Percentiles rank a stretch among this genome's conserved stretches.
Conservation (phyloP, 2,329 filamentous ascomycete species). For the Aspergillus puulaauensis region DNA sequence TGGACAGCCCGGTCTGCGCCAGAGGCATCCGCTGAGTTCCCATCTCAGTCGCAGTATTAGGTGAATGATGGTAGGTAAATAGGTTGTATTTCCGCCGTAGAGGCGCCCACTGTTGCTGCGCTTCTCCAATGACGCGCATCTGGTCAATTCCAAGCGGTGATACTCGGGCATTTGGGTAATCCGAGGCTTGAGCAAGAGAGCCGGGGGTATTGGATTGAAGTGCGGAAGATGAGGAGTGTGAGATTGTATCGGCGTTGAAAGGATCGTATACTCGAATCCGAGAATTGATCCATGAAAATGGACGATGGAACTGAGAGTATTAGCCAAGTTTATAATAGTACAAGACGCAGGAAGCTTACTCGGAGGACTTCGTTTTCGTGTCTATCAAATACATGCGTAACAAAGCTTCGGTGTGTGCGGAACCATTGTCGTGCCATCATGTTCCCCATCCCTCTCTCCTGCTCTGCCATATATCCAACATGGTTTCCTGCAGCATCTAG, state of each 20-base stretch:
- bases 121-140: constrained; percentile 64
- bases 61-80: constrained; percentile 56
- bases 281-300: constrained; percentile 64
- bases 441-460: constrained; percentile 59
- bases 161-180: constrained; percentile 50
- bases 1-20: constrained; percentile 49
- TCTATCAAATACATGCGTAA: constrained; percentile 64
- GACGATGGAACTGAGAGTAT: constrained; percentile 57
- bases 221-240: constrained; percentile 42
- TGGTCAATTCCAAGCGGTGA: constrained; percentile 54
- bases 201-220: constrained; percentile 46
- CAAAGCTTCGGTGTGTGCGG: constrained; percentile 63
- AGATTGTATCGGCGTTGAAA: constrained; percentile 33
- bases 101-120: constrained; percentile 64
- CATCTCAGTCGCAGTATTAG: constrained; percentile 33
- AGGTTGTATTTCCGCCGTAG: constrained; percentile 64
- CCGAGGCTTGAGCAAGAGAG: constrained; percentile 40
- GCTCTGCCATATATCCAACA: constrained; percentile 64
- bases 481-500: constrained; percentile 64
- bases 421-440: constrained; percentile 60
- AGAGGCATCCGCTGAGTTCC: constrained; percentile 43
- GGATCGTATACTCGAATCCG: constrained; percentile 58
- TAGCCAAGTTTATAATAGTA: background rate
- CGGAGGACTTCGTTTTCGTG: constrained; percentile 60
- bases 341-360: constrained; percentile 29